Percentiles rank a stretch among this genome's conserved stretches.
Evolutionary conservation across 371 early-diverging fungal genomes (phyloP).

Genomic region (Saksenaea vasiformis): DNA sequence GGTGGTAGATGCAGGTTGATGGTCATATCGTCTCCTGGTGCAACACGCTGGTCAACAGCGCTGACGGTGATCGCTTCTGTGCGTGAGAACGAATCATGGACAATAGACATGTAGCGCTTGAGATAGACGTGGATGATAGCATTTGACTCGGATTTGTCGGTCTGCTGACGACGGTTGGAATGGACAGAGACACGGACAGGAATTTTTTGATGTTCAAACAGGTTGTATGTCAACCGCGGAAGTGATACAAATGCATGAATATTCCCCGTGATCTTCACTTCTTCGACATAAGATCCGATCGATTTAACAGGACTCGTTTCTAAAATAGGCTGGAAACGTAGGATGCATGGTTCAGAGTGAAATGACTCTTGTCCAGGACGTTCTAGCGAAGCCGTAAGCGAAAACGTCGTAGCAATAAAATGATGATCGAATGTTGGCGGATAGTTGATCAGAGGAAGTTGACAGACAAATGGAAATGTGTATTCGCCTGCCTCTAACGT

Average conservation of each 20-base stretch:
- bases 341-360: conserved; percentile 22
- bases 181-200: conserved; percentile 1
- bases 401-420: conserved; percentile 27
- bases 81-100: conserved; percentile 29
- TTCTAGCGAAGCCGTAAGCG: conserved; percentile 29
- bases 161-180: neutral
- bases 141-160: conserved; percentile 12
- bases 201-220: conserved; percentile 17
- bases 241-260: conserved; percentile 15
- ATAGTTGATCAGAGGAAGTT: conserved; percentile 45
- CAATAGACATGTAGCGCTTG: conserved; percentile 26
- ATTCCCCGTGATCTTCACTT: conserved; percentile 12
- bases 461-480: conserved; percentile 36
- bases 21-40: neutral
- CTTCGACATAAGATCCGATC: neutral
- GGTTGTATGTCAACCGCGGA: conserved; percentile 26
- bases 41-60: neutral
- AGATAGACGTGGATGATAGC: conserved; percentile 22
- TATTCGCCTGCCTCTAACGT: conserved; percentile 35
- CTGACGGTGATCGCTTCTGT: conserved; percentile 4
- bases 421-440: conserved; percentile 29
- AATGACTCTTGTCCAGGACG: conserved; percentile 23
- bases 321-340: conserved; percentile 29
- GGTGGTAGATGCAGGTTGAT: neutral
- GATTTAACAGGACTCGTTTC: neutral